A percentile compares a stretch with the other conserved stretches of the same genome.
Evolutionary conservation across 2,329 filamentous ascomycete genomes (phyloP).

Genomic region (Moelleriella libera): DNA sequence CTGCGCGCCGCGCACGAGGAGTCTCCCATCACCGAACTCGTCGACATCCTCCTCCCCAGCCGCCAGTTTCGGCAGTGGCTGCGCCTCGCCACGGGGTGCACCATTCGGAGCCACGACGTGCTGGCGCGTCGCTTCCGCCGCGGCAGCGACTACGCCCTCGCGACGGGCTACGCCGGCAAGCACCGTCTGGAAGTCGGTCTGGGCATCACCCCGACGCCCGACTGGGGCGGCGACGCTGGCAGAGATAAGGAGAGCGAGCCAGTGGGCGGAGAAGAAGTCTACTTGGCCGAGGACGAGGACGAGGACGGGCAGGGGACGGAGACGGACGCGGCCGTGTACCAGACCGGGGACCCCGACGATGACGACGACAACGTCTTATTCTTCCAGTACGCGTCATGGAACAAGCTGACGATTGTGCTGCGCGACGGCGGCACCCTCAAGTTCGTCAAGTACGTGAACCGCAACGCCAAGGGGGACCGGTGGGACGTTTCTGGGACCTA

Average conservation of each 20-base stretch:
- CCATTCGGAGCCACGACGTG: conserved; percentile 59
- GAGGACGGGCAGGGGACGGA: conserved; percentile 24
- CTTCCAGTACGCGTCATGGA: conserved; percentile 60
- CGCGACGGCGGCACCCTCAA: conserved; percentile 74
- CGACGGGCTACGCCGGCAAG: conserved; percentile 66
- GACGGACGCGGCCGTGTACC: conserved; percentile 74
- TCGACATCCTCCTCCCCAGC: conserved; percentile 74
- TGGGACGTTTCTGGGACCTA: conserved; percentile 81
- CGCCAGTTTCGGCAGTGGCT: conserved; percentile 83
- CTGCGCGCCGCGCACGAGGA: conserved; percentile 22
- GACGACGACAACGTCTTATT: conserved; percentile 58
- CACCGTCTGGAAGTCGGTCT: conserved; percentile 78
- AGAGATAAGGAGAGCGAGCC: conserved; percentile 33
- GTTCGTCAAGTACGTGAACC: conserved; percentile 94
- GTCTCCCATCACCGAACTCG: conserved; percentile 58
- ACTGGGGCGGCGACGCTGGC: conserved; percentile 63
- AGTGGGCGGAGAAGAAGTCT: conserved; percentile 71
- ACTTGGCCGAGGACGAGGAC: conserved; percentile 82
- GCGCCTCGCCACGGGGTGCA: conserved; percentile 63
- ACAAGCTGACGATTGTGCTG: conserved; percentile 79
- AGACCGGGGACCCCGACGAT: conserved; percentile 40
- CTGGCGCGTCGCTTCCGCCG: conserved; percentile 78
- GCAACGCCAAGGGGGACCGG: conserved; percentile 68
- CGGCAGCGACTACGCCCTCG: conserved; percentile 83
- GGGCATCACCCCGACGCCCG: conserved; percentile 68